Base-by-base conservation (phyloP, 306 rosid species). In the Alnus glutinosa region DNA sequence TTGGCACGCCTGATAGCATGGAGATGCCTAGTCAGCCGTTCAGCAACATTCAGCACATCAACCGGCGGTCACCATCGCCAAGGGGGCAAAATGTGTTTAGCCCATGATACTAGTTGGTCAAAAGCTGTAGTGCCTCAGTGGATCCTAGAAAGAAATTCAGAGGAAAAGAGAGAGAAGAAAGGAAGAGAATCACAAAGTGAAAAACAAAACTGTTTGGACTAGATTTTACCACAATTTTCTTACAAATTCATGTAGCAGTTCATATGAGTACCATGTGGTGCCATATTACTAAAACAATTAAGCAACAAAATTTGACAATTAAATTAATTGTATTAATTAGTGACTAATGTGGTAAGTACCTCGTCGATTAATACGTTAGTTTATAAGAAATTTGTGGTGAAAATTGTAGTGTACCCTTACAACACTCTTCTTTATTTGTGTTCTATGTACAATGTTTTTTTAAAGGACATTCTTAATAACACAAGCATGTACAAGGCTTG, bases 1-100 rank as follows among this genome's bases (percentile, higher is more conserved):
- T 75, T 4, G 77, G 48, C 59, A 58, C 80, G 32, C 82, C 83
- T 1, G 78, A 69, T 42, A 62, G 74, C 73, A 54, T 79, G 0
- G 80, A 76, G 7, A 47, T 73, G 13, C 75, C 80, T 1, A 57
- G 50, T 9, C 68, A 18, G 48, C 4, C 63, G 28, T 30, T 49
- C 77, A 30, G 2, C 78, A 14, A 34, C 32, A 57, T n/a, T 6
- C 63, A 57, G 63, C 63, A 18, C 1, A 55, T n/a, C 9, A 85
- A 39, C 61, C n/a, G 8, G n/a, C 48, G 80, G 46, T 10, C 18
- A n/a, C 74, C 66, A 74, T 67, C 82, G 32, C 42, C 81, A 51
- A 68, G 58, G 34, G 75, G 80, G 52, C 58, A 80, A 36, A 1
- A 11, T 64, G 73, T 44, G n/a, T 77, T 82, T 39, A 42, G 32